A percentile compares a stretch with the other conserved stretches of the same genome.
Conservation (phyloP, 2,329 filamentous ascomycete species). For the Fusarium robinianum region DNA sequence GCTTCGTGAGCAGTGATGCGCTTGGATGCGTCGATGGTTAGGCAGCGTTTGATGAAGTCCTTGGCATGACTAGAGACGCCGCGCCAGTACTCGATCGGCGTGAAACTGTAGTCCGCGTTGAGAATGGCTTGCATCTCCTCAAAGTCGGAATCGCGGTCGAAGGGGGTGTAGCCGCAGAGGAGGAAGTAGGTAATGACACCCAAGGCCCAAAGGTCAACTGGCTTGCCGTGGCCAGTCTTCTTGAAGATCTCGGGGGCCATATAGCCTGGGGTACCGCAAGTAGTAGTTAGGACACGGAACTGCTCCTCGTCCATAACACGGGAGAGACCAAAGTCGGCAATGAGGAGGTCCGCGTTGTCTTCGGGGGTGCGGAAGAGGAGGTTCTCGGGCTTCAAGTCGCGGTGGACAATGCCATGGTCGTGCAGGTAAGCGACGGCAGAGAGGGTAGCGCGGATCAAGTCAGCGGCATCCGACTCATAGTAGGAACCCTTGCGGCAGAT, state of each 20-base stretch:
- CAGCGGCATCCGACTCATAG: constrained; percentile 95
- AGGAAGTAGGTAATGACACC: constrained; percentile 99
- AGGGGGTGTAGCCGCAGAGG: constrained; percentile 96
- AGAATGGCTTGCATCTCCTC: constrained; percentile 99
- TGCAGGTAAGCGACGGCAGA: constrained; percentile 98
- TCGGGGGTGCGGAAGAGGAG: constrained; percentile 95
- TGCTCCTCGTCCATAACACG: constrained; percentile 99
- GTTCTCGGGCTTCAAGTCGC: constrained; percentile 97
- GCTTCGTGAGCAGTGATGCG: constrained; percentile 91
- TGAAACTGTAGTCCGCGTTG: constrained; percentile 94
- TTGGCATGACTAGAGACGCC: constrained; percentile 84
- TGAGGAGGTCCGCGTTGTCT: constrained; percentile 94
- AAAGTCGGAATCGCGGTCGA: constrained; percentile 95
- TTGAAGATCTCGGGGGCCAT: constrained; percentile 99
- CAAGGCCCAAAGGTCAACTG: constrained; percentile 97
- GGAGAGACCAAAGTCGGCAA: constrained; percentile 94
- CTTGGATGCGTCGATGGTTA: constrained; percentile 84
- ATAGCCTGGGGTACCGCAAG: constrained; percentile 96
- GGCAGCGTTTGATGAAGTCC: constrained; percentile 88
- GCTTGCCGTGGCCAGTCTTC: constrained; percentile 96
- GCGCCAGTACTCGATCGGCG: constrained; percentile 94
- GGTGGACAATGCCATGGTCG: constrained; percentile 97
- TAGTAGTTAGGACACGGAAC: constrained; percentile 96
- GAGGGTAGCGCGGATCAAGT: constrained; percentile 90
- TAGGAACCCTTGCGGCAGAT: constrained; percentile 99